Evolutionary conservation across 176 grass and related monocot species (phyloP), one percentile per base, ranked within the genome.

Genomic region (Tillandsia leiboldiana): DNA sequence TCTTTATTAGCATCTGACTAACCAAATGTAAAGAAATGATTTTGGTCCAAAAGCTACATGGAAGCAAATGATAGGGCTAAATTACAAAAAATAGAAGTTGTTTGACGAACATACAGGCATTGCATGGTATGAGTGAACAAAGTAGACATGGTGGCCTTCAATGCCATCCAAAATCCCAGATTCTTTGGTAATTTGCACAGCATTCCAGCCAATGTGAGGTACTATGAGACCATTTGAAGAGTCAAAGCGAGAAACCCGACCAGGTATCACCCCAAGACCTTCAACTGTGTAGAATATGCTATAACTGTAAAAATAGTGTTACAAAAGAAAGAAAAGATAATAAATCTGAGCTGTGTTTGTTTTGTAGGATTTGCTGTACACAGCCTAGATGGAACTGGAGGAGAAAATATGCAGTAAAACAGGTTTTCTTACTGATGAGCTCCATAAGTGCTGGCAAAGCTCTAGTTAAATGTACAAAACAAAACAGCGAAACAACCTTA

Each of bases 131-230:
- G 94, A 99, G 84, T 99, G 94, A 83, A 93, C 94, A 81, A 97
- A 97, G 61, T 97, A 97, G 75, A 97, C 84, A 80, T 97, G 94
- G 28, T 85, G 80, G 10, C 86, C 84, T 79, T 90, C 89, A 75
- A 72, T 75, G 66, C 77, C 89, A 70, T 97, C 72, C 48, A 97
- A 88, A 54, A 93, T 88, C 64, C 83, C 74, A 1, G 89, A 83
- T 29, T 90, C 94, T 69, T 97, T 97, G 72, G 80, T 87, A 53
- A 85, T 77, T 82, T 92, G 70, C 14, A 97, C 62, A 64, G 94
- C 79, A 48, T 99, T 92, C 94, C 94, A 99, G 63, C 94, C 89
- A 93, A 99, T 93, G 74, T 99, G 94, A 78, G 89, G 94, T 70
- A 99, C 94, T 71, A 76, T 77, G 57, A 99, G 86, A 61, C 84